Base-by-base conservation (phyloP, 345 rosid genomes). In the Syzygium grande region DNA sequence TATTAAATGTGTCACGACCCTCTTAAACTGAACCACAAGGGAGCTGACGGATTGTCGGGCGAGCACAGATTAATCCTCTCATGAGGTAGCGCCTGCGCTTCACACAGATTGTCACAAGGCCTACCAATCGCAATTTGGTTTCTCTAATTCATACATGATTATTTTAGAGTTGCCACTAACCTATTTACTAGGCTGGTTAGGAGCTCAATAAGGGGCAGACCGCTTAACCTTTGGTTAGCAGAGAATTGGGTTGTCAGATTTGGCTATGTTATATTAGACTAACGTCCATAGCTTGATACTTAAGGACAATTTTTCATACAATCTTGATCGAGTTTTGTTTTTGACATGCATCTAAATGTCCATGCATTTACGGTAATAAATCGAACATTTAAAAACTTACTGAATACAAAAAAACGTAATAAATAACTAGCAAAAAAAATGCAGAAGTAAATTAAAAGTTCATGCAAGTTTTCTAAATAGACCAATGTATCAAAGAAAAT, bases 91-190 rank as follows among this genome's bases (percentile, higher is more conserved):
- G 6, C 7, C 3, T 65, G 77, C 22, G 9, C 41, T 65, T 65
- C 2, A 2, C 22, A 15, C 0, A 2, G 5, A 5, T 23, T 34
- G 3, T 17, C 19, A 1, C 79, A 34, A 17, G 23, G 7, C 46
- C 12, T 17, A 68, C 11, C 3, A 1, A 68, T 68, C 0, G 0
- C 22, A 68, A 17, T 34, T 68, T 34, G 25, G 2, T 68, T 16
- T 17, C 6, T 68, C 43, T 3, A 2, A 68, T 68, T 68, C 10
- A 16, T 34, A 30, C 22, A 17, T 0, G 6, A 68, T 17, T 68
- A 34, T 30, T 4, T 68, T 17, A 30, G 6, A 68, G 79, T 68
- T 68, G 23, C 22, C 13, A 59, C 6, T 68, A 3, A 34, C 25
- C 41, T 68, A 16, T 30, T 16, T 68, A 17, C 21, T 38, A 30